Evolutionary conservation across 352 stramenopile species (phyloP).

Genomic region (Phytopythium vexans): DNA sequence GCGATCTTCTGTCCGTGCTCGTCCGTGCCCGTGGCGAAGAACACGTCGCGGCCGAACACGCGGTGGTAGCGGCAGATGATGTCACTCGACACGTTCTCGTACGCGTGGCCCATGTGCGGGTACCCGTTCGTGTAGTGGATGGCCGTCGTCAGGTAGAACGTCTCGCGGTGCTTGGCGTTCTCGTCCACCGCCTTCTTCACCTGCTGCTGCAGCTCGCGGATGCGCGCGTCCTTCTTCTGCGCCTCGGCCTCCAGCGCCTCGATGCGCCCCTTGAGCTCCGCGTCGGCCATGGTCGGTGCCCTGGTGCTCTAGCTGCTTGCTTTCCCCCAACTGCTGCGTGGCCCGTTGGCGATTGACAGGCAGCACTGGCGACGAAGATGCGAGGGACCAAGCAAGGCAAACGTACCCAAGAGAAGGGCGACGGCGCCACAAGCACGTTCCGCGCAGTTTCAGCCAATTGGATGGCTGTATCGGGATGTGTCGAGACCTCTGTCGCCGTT

Average conservation of each 20-base stretch:
- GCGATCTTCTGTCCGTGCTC: constrained; percentile 99
- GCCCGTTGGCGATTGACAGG: too few species aligned
- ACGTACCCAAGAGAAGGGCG: not conserved
- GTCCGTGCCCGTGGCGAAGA: constrained; percentile 91
- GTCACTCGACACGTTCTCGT: constrained; percentile 97
- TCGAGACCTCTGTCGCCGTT: too few species aligned
- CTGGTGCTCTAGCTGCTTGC: constrained; percentile 3
- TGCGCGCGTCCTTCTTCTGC: constrained; percentile 25
- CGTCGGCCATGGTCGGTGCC: constrained; percentile 15
- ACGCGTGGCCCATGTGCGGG: constrained; percentile 99
- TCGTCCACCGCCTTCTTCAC: constrained; percentile 37
- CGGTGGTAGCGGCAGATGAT: constrained; percentile 96
- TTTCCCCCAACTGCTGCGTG: constrained; percentile 1
- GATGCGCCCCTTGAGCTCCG: constrained; percentile 36
- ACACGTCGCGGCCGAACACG: constrained; percentile 78
- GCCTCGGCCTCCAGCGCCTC: constrained; percentile 34
- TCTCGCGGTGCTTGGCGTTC: constrained; percentile 42
- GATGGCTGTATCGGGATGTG: too few species aligned
- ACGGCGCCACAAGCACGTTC: constrained; percentile 20
- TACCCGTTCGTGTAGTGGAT: constrained; percentile 99
- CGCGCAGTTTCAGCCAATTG: not conserved
- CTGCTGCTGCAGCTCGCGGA: constrained; percentile 39
- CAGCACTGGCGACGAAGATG: not conserved
- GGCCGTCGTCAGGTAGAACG: constrained; percentile 98
- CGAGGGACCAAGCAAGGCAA: not conserved